These are phyloP conservation scores for Fomitopsis serialis DNA, from an alignment of 768 basidiomycete genomes.

Conservation along the genomic window DNA sequence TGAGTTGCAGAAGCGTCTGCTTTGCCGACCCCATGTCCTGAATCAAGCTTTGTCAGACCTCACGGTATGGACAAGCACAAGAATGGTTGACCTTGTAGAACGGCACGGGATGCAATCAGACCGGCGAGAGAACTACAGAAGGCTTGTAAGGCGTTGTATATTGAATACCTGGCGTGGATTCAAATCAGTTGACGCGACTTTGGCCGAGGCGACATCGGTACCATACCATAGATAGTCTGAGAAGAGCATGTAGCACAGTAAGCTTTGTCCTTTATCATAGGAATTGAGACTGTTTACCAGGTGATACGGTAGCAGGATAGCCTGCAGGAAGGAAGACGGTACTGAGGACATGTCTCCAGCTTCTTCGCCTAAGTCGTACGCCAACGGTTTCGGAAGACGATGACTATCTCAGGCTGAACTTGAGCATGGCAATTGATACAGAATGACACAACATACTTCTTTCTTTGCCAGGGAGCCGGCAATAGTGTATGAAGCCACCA, in stretches of 20 bases:
- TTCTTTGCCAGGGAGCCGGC: background rate
- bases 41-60: background rate
- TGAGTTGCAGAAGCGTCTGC: conserved; percentile 60
- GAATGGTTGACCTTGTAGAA: conserved; percentile 48
- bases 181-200: background rate
- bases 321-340: conserved; percentile 59
- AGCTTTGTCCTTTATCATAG: background rate
- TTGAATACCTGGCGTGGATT: conserved; percentile 46
- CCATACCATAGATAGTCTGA: conserved; percentile 15
- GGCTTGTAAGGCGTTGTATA: conserved; percentile 61
- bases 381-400: background rate
- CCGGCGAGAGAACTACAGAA: conserved; percentile 66
- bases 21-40: conserved; percentile 69
- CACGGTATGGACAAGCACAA: too few relatives aligned
- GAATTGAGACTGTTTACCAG: conserved; percentile 34
- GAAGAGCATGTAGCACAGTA: background rate
- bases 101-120: conserved; percentile 59
- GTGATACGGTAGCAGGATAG: conserved; percentile 55
- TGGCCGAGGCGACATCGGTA: too few relatives aligned
- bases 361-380: background rate
- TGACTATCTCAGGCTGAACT: background rate
- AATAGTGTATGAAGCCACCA: conserved; percentile 6
- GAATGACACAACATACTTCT: background rate
- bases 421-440: background rate
- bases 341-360: conserved; percentile 24